phyloP scores from a whole-genome alignment of 1,284 basidiomycete species.

The Termitomyces sp. region DNA sequence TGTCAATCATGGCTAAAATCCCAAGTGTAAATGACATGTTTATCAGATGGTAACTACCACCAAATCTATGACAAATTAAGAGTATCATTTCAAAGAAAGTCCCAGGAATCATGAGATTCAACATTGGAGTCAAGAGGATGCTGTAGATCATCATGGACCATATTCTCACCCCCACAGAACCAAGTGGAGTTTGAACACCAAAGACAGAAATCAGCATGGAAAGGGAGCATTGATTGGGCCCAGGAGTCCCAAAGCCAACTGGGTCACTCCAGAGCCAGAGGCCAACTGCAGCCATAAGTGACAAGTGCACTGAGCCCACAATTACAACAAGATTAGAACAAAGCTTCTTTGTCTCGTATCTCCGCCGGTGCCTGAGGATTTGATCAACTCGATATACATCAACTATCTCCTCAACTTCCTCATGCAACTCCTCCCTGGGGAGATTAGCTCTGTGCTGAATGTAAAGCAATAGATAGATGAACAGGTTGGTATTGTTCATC shows the following conservation, averaged over 20 bases:
- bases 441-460: neutral
- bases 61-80: neutral
- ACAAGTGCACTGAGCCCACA: slow-evolving; percentile 20
- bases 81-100: slow-evolving; percentile 1
- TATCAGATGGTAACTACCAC: neutral
- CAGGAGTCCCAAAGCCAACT: slow-evolving; percentile 9
- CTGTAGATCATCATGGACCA: slow-evolving; percentile 17
- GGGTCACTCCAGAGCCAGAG: slow-evolving; percentile 19
- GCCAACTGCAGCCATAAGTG: slow-evolving; percentile 22
- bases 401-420: neutral
- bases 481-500: neutral
- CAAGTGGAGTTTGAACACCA: slow-evolving; percentile 6
- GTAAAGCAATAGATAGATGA: neutral
- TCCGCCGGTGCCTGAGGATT: neutral
- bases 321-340: slow-evolving; percentile 8
- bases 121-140: slow-evolving; percentile 13
- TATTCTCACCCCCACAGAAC: slow-evolving; percentile 7
- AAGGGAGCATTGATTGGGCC: neutral
- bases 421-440: neutral
- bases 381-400: neutral
- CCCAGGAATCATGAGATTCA: slow-evolving; percentile 16
- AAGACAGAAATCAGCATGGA: slow-evolving; percentile 5
- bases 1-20: neutral
- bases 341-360: neutral
- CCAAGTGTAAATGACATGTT: neutral